Percentiles rank a stretch among this genome's conserved stretches.
Conservation (phyloP, 495 filamentous ascomycete genomes). For the Aspergillus sclerotioniger region DNA sequence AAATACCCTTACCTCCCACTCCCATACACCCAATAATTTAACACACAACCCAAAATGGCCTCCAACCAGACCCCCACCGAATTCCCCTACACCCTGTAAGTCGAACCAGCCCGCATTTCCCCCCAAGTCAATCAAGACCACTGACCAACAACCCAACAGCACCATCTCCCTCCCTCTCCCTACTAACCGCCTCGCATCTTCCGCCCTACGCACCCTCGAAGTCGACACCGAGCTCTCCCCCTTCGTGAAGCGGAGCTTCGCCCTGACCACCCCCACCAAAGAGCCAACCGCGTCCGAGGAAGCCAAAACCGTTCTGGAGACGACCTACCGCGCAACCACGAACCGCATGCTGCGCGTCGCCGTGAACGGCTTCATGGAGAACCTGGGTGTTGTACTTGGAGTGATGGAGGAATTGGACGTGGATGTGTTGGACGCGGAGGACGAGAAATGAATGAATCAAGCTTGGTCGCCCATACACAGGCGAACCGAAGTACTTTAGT, state of each 20-base stretch:
- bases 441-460: constrained; percentile 25
- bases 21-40: not conserved
- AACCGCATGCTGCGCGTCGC: constrained; percentile 96
- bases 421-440: constrained; percentile 61
- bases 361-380: constrained; percentile 98
- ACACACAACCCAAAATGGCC: constrained; percentile 12
- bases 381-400: constrained; percentile 73
- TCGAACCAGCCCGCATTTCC: constrained; percentile 7
- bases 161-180: constrained; percentile 82
- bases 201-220: constrained; percentile 70
- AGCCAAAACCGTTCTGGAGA: constrained; percentile 59
- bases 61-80: constrained; percentile 20
- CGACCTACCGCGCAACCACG: constrained; percentile 83
- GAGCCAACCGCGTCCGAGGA: constrained; percentile 29
- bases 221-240: constrained; percentile 89
- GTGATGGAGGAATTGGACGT: constrained; percentile 88
- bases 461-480: not conserved
- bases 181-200: constrained; percentile 70
- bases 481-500: not conserved
- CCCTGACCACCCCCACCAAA: constrained; percentile 43
- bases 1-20: not conserved
- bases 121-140: constrained; percentile 5
- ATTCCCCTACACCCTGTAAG: constrained; percentile 74
- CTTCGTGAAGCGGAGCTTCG: constrained; percentile 70
- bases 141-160: constrained; percentile 44